A percentile compares a stretch with the other conserved stretches of the same genome.
Conservation (phyloP, 768 basidiomycete species). For the Lactarius sp. region DNA sequence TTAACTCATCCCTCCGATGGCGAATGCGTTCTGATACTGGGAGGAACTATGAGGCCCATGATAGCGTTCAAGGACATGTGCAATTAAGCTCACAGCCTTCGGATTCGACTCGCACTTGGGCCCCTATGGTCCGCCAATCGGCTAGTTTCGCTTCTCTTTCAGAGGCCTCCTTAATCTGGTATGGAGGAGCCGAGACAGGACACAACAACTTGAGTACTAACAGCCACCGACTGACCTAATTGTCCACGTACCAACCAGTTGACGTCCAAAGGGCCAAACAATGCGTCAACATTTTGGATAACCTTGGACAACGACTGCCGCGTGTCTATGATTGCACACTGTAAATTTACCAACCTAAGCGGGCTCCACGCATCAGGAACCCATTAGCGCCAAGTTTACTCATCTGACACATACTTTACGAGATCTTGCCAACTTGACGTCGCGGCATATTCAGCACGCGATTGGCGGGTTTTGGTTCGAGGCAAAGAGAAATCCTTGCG, state of each 20-base stretch:
- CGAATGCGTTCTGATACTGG: conserved; percentile 43
- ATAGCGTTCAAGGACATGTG: conserved; percentile 11
- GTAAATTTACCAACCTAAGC: conserved; percentile 48
- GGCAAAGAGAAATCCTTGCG: conserved; percentile 14
- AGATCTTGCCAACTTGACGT: conserved; percentile 66
- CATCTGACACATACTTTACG: conserved; percentile 49
- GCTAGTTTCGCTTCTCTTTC: conserved; percentile 58
- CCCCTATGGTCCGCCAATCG: conserved; percentile 27
- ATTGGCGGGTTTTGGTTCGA: conserved; percentile 2
- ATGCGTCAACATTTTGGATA: conserved; percentile 43
- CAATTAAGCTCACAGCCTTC: conserved; percentile 39
- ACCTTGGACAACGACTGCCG: conserved; percentile 46
- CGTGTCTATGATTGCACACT: conserved; percentile 48
- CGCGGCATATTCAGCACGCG: conserved; percentile 32
- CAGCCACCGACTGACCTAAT: not conserved
- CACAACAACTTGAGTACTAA: not conserved
- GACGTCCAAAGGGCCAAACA: conserved; percentile 33
- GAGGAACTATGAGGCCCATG: conserved; percentile 7
- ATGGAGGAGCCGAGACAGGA: conserved; percentile 28
- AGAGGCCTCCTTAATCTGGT: conserved; percentile 62
- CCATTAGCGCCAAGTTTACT: conserved; percentile 1
- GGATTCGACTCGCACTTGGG: conserved; percentile 33
- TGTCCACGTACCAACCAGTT: conserved; percentile 16
- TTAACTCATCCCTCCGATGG: conserved; percentile 41
- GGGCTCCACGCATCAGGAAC: not conserved